Base-by-base conservation (phyloP, 78 protist species). In the Chrysochromulina parva region DNA sequence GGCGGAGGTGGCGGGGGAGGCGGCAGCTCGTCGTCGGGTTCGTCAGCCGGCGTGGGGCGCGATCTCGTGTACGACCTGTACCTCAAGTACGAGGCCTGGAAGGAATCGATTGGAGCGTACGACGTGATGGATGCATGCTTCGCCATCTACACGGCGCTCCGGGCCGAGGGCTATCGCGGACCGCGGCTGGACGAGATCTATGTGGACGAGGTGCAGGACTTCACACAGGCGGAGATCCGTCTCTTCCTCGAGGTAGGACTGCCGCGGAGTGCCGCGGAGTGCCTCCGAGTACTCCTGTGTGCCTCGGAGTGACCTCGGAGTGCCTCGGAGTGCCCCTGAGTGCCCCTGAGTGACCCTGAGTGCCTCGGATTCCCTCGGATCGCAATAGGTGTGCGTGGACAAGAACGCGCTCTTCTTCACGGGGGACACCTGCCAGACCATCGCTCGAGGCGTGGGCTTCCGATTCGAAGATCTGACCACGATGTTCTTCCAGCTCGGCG, bases 201-300 rank as follows among this genome's bases (percentile, higher is more conserved):
- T 13, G 93, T 90, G 17, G 93, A 90, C 90, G 93, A 90, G 85
- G 84, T 65, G 55, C 93, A 90, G 60, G 93, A 90, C 90, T 84
- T 71, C 62, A 67, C 90, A 3, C 89, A 66, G 74, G 90, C 90
- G 7, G 89, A 66, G 66, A 62, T 90, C 28, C 54, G 58, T 6
- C 89, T 90, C 54, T 66, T 67, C 71, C 7, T 65, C 57, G 47
- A 17, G 59, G 47, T 47, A 14, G 5, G 38, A 38, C 38, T 38
- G 38, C 38, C 38, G 38, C 38, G 38, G 38, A 38, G 38, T 38
- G 38, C 38, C 38, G 38, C 38, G 38, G 38, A 38, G 38, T 38
- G 38, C 38, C 38, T 38, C 38, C 38, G 38, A 38, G 38, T 38
- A 38, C 38, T 38, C 38, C 38, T 38, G 38, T 38, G 38, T 38